Evolutionary conservation across 371 early-diverging fungal genomes (phyloP), one percentile per base, ranked within the genome.

Genomic region (Rhizomucor pusillus): DNA sequence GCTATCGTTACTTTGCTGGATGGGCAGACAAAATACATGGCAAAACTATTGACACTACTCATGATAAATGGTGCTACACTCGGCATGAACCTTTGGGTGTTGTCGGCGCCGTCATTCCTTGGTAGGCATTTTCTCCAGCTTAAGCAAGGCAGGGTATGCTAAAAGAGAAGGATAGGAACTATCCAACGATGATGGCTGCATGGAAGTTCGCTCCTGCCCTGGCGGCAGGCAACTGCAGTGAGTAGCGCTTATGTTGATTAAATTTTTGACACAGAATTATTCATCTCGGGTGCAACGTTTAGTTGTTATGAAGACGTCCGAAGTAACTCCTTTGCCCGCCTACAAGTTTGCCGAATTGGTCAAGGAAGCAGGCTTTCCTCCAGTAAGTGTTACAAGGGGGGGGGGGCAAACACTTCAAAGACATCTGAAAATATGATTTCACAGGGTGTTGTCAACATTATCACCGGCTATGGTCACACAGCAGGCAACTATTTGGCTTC

Each of bases 171-270:
- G 19, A 33, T 45, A 39, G 45, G 57, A 69, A 68, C 48, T 66
- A 67, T 43, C 64, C 54, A n/a, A 56, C 48, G 49, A 66, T 60
- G 62, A 80, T 92, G 66, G 77, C 88, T 24, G 77, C 83, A 7
- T 91, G 92, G 94, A 94, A 93, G 73, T 76, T 93, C 36, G 93
- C 89, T n/a, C 94, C 94, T 22, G 91, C 92, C 14, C 80, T 94
- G 37, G 91, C 90, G 1, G 66, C 85, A 16, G 90, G 90, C 47
- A 78, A 78, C 59, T 73, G 76, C 47, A 68, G 75, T 75, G 72
- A 81, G 80, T 64, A 44, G 47, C n/a, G 3, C 7, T 52, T 5
- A 20, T 1, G 0, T 13, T 52, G 43, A 25, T 2, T 18, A 5
- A 14, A 33, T n/a, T 19, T 43, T 22, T 18, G 29, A 12, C 13